These are phyloP conservation scores for Pythium chondricola DNA, from an alignment of 352 stramenopile species.

Conservation along the genomic window DNA sequence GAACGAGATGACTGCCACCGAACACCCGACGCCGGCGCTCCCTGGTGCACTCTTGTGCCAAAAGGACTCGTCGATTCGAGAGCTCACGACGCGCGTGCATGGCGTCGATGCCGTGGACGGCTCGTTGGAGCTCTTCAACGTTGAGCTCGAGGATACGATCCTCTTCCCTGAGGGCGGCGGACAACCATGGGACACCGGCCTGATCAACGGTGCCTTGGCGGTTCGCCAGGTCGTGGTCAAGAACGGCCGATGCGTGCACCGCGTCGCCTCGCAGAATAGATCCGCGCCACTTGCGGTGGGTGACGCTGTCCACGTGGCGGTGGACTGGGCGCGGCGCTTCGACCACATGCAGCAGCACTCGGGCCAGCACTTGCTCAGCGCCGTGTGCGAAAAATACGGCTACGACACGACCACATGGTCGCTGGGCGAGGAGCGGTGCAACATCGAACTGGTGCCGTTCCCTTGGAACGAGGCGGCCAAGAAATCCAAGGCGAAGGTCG, in stretches of 20 bases:
- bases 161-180: slow-evolving; percentile 85
- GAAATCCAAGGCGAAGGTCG: slow-evolving; percentile 32
- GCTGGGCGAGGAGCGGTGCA: slow-evolving; percentile 57
- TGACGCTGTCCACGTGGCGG: slow-evolving; percentile 38
- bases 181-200: slow-evolving; percentile 80
- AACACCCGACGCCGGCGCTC: slow-evolving; percentile 20
- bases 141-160: slow-evolving; percentile 73
- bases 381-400: slow-evolving; percentile 68
- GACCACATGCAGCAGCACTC: slow-evolving; percentile 91
- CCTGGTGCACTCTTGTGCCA: slow-evolving; percentile 58
- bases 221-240: slow-evolving; percentile 65
- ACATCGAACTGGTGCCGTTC: slow-evolving; percentile 74
- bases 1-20: too few relatives aligned
- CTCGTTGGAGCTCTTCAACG: slow-evolving; percentile 35
- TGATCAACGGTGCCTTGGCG: slow-evolving; percentile 26
- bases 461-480: slow-evolving; percentile 19
- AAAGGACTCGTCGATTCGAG: slow-evolving; percentile 51
- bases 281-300: slow-evolving; percentile 30
- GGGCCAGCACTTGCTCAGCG: slow-evolving; percentile 82
- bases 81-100: slow-evolving; percentile 41
- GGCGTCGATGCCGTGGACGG: slow-evolving; percentile 29
- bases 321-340: slow-evolving; percentile 76
- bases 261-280: slow-evolving; percentile 23
- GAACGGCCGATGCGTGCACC: slow-evolving; percentile 60
- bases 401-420: slow-evolving; percentile 81